Evolutionary conservation across 768 basidiomycete species (phyloP).

Genomic region (Dentipellis sp.): DNA sequence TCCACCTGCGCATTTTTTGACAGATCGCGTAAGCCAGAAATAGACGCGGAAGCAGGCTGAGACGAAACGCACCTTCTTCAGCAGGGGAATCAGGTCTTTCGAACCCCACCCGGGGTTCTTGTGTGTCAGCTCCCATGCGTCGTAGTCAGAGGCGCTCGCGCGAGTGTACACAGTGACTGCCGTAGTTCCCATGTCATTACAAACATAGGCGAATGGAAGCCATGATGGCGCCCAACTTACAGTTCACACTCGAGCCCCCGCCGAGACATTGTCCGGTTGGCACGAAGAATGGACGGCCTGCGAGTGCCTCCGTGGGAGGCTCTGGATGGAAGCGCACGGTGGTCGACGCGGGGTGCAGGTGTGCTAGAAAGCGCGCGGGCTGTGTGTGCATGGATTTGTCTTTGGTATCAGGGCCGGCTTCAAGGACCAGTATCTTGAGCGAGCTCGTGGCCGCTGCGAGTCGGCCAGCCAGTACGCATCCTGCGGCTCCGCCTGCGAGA

Average conservation of each 20-base stretch:
- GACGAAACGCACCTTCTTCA: slow-evolving; percentile 37
- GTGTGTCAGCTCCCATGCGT: slow-evolving; percentile 45
- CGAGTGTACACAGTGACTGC: slow-evolving; percentile 39
- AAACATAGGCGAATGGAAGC: no score
- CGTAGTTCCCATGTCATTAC: no score
- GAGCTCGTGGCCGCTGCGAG: slow-evolving; percentile 43
- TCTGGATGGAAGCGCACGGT: slow-evolving; percentile 34
- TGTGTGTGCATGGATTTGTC: slow-evolving; percentile 40
- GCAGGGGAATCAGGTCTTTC: slow-evolving; percentile 43
- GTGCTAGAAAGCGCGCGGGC: slow-evolving; percentile 40
- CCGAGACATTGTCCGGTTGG: slow-evolving; percentile 44
- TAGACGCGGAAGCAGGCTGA: background rate
- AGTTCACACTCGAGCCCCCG: slow-evolving; percentile 33
- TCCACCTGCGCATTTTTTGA: slow-evolving; percentile 21
- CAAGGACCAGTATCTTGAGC: slow-evolving; percentile 51
- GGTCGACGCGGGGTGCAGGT: slow-evolving; percentile 29
- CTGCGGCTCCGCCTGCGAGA: slow-evolving; percentile 33
- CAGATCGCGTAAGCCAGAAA: background rate
- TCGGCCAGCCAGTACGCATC: slow-evolving; percentile 47
- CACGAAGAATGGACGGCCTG: slow-evolving; percentile 35
- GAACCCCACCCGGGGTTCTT: slow-evolving; percentile 57
- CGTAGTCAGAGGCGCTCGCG: slow-evolving; percentile 53
- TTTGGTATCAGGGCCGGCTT: slow-evolving; percentile 44
- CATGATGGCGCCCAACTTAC: background rate
- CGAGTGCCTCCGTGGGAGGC: slow-evolving; percentile 32